phyloP scores from a whole-genome alignment of 2,329 filamentous ascomycete species.

The Ambrosiella cleistominuta region DNA sequence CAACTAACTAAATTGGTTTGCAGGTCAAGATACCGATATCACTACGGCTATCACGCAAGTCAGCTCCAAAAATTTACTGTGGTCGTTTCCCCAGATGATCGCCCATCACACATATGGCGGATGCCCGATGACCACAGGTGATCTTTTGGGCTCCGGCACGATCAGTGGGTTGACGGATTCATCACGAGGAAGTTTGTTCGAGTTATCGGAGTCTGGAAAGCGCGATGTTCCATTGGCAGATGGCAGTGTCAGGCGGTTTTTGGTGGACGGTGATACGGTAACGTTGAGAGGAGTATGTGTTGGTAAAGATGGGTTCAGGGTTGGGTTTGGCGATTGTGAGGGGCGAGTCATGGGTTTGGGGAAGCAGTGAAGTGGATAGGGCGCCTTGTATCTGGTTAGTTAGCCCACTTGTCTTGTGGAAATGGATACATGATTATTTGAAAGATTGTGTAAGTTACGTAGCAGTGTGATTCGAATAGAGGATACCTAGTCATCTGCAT shows the following conservation, averaged over 20 bases:
- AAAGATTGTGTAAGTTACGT: no score
- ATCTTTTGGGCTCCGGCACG: slow-evolving; percentile 42
- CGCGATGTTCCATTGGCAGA: slow-evolving; percentile 24
- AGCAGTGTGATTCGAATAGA: no score
- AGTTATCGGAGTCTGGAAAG: slow-evolving; percentile 29
- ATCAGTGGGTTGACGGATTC: slow-evolving; percentile 23
- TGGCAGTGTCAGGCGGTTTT: slow-evolving; percentile 25
- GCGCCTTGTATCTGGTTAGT: neutral
- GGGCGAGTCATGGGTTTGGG: slow-evolving; percentile 18
- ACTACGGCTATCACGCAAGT: slow-evolving; percentile 8
- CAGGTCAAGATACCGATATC: neutral
- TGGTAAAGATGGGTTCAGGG: slow-evolving; percentile 16
- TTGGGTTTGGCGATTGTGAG: slow-evolving; percentile 29
- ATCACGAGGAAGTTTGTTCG: slow-evolving; percentile 27
- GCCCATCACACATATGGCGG: slow-evolving; percentile 57
- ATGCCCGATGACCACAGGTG: slow-evolving; percentile 51
- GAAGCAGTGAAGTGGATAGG: neutral
- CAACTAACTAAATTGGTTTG: neutral
- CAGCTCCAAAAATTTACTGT: slow-evolving; percentile 32
- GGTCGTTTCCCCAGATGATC: slow-evolving; percentile 63
- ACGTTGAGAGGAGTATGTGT: slow-evolving; percentile 24
- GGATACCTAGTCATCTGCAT: no score
- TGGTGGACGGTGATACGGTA: slow-evolving; percentile 29
- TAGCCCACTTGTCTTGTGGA: neutral
- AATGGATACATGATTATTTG: no score